These are phyloP conservation scores for Pachysandra terminalis DNA, from an alignment of 164 flowering plant genomes.

Conservation along the genomic window DNA sequence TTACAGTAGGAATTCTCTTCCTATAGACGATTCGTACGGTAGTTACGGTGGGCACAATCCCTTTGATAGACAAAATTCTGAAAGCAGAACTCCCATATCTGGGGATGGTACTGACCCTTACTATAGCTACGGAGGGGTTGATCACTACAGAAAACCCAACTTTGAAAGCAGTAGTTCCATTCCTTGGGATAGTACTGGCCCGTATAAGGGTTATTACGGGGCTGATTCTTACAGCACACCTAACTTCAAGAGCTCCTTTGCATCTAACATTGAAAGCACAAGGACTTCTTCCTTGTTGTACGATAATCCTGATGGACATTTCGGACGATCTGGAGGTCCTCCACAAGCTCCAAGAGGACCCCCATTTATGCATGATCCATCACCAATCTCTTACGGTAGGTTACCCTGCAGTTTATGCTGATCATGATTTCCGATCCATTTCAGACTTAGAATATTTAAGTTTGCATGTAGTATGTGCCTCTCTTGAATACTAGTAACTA, in stretches of 20 bases:
- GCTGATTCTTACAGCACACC: neutral
- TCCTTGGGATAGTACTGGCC: neutral
- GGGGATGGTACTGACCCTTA: slow-evolving; percentile 3
- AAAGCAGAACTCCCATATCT: slow-evolving; percentile 11
- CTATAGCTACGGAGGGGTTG: slow-evolving; percentile 1
- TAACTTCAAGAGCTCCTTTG: slow-evolving; percentile 1
- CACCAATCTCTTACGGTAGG: slow-evolving; percentile 20
- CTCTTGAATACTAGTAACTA: no score
- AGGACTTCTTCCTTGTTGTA: slow-evolving; percentile 10
- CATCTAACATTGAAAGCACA: slow-evolving; percentile 14
- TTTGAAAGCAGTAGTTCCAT: slow-evolving; percentile 4
- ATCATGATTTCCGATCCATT: no score
- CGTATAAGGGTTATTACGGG: slow-evolving; percentile 6
- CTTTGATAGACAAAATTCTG: no score
- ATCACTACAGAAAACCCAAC: slow-evolving; percentile 5
- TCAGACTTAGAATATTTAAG: no score
- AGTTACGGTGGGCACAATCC: slow-evolving; percentile 12
- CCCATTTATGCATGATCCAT: slow-evolving; percentile 9
- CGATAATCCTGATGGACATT: slow-evolving; percentile 6
- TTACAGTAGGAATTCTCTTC: slow-evolving; percentile 6
- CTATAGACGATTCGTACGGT: neutral
- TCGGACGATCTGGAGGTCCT: slow-evolving; percentile 3
- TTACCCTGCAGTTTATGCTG: neutral
- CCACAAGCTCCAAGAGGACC: slow-evolving; percentile 19
- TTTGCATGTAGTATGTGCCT: no score